Conservation (phyloP, 176 grass and related monocot species). For the Triticum monococcum region DNA sequence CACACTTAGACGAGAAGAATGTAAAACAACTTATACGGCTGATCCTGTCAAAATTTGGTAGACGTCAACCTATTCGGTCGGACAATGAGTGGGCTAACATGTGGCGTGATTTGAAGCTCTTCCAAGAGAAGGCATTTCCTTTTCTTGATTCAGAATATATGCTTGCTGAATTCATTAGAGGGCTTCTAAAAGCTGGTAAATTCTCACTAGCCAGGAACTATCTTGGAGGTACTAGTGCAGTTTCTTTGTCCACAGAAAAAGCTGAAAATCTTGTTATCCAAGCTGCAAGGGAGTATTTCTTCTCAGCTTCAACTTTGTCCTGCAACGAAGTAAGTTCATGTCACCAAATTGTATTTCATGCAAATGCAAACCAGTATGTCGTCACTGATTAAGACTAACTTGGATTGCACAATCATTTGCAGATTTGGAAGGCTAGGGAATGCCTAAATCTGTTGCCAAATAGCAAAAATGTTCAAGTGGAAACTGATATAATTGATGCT, state of each 20-base stretch:
- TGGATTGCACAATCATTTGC: conserved; percentile 38
- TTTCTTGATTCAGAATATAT: conserved; percentile 98
- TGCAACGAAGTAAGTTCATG: conserved; percentile 72
- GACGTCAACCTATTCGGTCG: conserved; percentile 77
- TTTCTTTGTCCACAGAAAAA: conserved; percentile 68
- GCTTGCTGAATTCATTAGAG: conserved; percentile 90
- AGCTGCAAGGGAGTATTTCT: conserved; percentile 97
- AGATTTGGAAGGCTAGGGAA: conserved; percentile 99
- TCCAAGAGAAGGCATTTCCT: conserved; percentile 95
- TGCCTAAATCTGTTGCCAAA: conserved; percentile 84
- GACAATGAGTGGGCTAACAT: conserved; percentile 93
- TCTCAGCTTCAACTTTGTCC: conserved; percentile 90
- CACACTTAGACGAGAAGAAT: conserved; percentile 83
- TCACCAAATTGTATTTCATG: conserved; percentile 19
- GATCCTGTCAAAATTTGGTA: conserved; percentile 89
- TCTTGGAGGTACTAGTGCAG: conserved; percentile 83
- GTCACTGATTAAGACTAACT: conserved; percentile 31
- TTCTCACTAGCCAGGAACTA: conserved; percentile 97
- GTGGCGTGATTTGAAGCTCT: conserved; percentile 85
- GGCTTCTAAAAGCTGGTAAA: conserved; percentile 94
- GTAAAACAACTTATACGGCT: conserved; percentile 89
- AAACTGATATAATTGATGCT: conserved; percentile 95
- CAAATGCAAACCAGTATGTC: conserved; percentile 24
- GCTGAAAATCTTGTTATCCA: conserved; percentile 88
- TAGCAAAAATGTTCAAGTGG: conserved; percentile 77